These are phyloP conservation scores for Gossypium thurberi DNA, from an alignment of 345 rosid genomes.

Conservation along the genomic window DNA sequence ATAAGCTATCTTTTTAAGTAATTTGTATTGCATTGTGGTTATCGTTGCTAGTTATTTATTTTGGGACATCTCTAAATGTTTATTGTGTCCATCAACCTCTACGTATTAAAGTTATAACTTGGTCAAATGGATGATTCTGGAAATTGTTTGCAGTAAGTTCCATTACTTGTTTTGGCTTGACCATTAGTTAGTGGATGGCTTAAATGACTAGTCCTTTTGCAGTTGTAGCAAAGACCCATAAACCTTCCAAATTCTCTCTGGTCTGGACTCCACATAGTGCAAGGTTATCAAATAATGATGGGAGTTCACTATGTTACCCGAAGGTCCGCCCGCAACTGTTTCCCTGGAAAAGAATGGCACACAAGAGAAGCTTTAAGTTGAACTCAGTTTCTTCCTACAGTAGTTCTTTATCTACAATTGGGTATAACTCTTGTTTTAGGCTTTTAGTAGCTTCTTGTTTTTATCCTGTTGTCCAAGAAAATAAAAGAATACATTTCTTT, in stretches of 20 bases:
- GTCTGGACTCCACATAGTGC: constrained; percentile 68
- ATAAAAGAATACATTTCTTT: constrained; percentile 24
- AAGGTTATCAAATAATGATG: constrained; percentile 29
- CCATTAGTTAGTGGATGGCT: not conserved
- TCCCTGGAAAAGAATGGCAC: constrained; percentile 86
- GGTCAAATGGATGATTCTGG: constrained; percentile 1
- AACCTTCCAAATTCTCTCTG: constrained; percentile 53
- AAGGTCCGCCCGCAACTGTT: constrained; percentile 62
- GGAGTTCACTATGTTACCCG: constrained; percentile 29
- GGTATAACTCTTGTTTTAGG: constrained; percentile 39
- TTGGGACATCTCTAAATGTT: not conserved
- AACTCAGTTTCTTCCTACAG: constrained; percentile 32
- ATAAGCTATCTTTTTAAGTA: not conserved
- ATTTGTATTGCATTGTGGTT: not conserved
- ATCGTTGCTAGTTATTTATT: not conserved
- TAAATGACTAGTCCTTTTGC: constrained; percentile 26
- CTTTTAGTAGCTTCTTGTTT: constrained; percentile 13
- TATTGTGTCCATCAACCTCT: not conserved
- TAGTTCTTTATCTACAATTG: constrained; percentile 46
- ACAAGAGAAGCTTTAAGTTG: constrained; percentile 46
- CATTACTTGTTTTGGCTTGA: not conserved
- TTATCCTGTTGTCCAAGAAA: constrained; percentile 14
- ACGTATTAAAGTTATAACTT: not conserved
- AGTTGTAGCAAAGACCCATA: constrained; percentile 39
- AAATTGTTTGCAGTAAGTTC: constrained; percentile 6